A percentile compares a stretch with the other conserved stretches of the same genome.
These are phyloP conservation scores for Zygosaccharomyces rouxii DNA, from an alignment of 805 yeast species.

Conservation along the genomic window DNA sequence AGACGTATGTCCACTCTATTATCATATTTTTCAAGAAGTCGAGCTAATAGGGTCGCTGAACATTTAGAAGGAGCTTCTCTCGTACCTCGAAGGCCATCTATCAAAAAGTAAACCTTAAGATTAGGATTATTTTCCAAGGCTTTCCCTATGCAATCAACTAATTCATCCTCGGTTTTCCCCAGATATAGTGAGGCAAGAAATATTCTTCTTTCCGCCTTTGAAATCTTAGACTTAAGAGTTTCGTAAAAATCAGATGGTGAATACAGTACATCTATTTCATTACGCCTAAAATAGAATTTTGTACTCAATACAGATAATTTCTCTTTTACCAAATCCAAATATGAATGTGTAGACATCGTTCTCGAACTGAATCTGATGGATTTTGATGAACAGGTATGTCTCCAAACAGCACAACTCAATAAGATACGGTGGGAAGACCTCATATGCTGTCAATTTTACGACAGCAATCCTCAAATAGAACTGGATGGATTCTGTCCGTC, in stretches of 20 bases:
- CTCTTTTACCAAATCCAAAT: conserved; percentile 15
- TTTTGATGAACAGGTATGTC: neutral
- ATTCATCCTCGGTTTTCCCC: conserved; percentile 77
- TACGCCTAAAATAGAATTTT: conserved; percentile 53
- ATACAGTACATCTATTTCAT: conserved; percentile 56
- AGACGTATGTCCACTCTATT: conserved; percentile 72
- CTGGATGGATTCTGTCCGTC: neutral
- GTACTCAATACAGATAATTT: conserved; percentile 19
- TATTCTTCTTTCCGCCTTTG: conserved; percentile 56
- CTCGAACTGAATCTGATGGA: neutral
- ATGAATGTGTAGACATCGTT: conserved; percentile 10
- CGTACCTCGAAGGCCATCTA: conserved; percentile 89
- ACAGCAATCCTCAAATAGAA: neutral
- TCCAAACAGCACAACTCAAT: neutral
- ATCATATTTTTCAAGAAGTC: conserved; percentile 54
- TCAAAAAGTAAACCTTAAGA: conserved; percentile 64
- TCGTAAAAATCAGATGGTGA: conserved; percentile 72
- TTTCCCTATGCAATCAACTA: conserved; percentile 54
- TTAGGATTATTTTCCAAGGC: conserved; percentile 59
- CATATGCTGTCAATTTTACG: conserved; percentile 1
- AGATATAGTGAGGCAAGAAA: conserved; percentile 83
- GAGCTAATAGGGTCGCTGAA: conserved; percentile 70
- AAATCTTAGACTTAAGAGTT: conserved; percentile 57
- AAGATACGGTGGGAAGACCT: neutral
- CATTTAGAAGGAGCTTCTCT: conserved; percentile 81